Evolutionary conservation across 1,284 basidiomycete species (phyloP).

Genomic region (Pterulicium gracile): DNA sequence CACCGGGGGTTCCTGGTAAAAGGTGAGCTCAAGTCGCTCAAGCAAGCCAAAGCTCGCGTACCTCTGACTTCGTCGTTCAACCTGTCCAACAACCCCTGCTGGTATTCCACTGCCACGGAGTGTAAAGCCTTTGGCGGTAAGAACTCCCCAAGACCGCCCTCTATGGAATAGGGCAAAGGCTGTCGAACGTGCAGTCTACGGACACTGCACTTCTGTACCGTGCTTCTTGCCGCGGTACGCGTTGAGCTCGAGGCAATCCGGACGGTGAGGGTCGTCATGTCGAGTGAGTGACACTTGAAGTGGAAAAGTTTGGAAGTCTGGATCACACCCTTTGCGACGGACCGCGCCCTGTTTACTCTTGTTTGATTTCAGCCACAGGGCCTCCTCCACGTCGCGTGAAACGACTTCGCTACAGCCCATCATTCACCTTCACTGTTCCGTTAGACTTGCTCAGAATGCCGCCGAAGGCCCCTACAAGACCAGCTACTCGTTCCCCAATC

Average conservation of each 20-base stretch:
- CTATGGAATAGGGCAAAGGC: slow-evolving; percentile 50
- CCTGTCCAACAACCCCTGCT: slow-evolving; percentile 66
- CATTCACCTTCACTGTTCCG: slow-evolving; percentile 14
- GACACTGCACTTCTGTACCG: slow-evolving; percentile 3
- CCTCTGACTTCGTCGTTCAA: slow-evolving; percentile 66
- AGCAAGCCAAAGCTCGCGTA: slow-evolving; percentile 24
- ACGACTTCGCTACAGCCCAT: slow-evolving; percentile 14
- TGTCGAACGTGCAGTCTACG: slow-evolving; percentile 46
- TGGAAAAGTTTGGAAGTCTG: neutral
- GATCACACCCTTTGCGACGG: neutral
- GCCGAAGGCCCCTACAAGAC: slow-evolving; percentile 18
- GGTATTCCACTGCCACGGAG: slow-evolving; percentile 69
- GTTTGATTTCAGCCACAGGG: neutral
- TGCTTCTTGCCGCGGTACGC: slow-evolving; percentile 8
- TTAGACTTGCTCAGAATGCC: slow-evolving; percentile 27
- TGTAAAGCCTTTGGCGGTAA: slow-evolving; percentile 57
- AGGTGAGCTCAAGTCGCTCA: slow-evolving; percentile 6
- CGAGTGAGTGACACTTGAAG: too few species aligned
- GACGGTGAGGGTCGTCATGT: neutral
- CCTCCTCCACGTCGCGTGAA: slow-evolving; percentile 16
- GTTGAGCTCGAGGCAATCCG: neutral
- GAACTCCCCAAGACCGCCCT: slow-evolving; percentile 66
- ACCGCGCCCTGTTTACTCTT: neutral
- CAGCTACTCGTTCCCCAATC: slow-evolving; percentile 29
- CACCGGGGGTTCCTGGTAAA: slow-evolving; percentile 42